Evolutionary conservation across 2,329 filamentous ascomycete species (phyloP).

Genomic region (Daldinia eschscholtzii): DNA sequence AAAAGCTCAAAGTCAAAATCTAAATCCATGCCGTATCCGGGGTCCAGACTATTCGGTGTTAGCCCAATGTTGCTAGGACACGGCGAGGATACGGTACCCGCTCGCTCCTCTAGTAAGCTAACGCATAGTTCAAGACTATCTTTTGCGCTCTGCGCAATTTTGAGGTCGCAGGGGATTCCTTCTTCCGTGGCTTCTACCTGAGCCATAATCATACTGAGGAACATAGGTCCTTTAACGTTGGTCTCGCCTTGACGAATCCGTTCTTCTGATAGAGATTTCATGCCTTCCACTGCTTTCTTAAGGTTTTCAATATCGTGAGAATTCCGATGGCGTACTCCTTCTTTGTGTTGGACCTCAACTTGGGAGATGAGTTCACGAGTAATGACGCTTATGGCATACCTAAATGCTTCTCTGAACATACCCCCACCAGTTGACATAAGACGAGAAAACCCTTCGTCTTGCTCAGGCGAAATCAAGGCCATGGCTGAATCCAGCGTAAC

Average conservation of each 20-base stretch:
- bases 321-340: conserved; percentile 50
- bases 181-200: conserved; percentile 56
- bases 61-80: conserved; percentile 36
- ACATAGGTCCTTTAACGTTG: conserved; percentile 60
- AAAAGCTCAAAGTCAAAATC: conserved; percentile 49
- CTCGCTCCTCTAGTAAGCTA: conserved; percentile 47
- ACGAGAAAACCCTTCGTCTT: conserved; percentile 54
- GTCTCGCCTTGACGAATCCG: conserved; percentile 58
- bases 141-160: conserved; percentile 52
- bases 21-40: conserved; percentile 46
- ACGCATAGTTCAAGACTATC: conserved; percentile 53
- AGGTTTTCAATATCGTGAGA: conserved; percentile 50
- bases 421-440: conserved; percentile 57
- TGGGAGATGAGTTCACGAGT: conserved; percentile 56
- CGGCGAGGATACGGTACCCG: conserved; percentile 29
- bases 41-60: conserved; percentile 41
- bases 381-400: conserved; percentile 53
- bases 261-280: conserved; percentile 49
- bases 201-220: conserved; percentile 56
- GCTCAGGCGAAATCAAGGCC: conserved; percentile 54
- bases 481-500: conserved; percentile 60
- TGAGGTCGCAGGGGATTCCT: conserved; percentile 44
- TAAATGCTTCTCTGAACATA: conserved; percentile 57
- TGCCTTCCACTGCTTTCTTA: conserved; percentile 50
- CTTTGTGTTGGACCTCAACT: conserved; percentile 47